phyloP scores from a whole-genome alignment of 1,284 basidiomycete genomes.

The Polyporus tsugae region DNA sequence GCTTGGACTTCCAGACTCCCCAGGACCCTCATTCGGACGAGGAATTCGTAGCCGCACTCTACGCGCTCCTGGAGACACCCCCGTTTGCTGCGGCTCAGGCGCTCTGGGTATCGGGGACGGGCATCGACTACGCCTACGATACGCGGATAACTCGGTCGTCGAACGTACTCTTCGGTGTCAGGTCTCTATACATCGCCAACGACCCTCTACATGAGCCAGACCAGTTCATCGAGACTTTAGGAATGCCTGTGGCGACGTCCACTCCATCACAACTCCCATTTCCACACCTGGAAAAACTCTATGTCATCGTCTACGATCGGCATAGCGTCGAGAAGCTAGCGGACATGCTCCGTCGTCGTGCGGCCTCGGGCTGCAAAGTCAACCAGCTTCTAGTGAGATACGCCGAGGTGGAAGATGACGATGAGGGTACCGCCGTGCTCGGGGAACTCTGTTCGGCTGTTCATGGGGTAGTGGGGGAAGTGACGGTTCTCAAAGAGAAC shows the following conservation, averaged over 20 bases:
- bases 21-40: background rate
- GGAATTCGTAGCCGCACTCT: background rate
- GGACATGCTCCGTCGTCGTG: slow-evolving; percentile 2
- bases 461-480: background rate
- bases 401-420: background rate
- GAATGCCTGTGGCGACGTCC: background rate
- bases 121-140: background rate
- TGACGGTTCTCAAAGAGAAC: slow-evolving; percentile 4
- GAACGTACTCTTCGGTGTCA: background rate
- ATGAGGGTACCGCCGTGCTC: background rate
- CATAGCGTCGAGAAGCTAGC: background rate
- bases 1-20: background rate
- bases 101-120: background rate
- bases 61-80: background rate
- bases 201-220: background rate
- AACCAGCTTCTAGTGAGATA: background rate
- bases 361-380: background rate
- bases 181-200: background rate
- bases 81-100: background rate
- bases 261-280: background rate
- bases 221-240: background rate
- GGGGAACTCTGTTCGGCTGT: background rate
- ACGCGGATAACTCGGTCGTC: background rate
- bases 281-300: background rate
- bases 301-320: background rate